Conservation (phyloP, 805 yeast genomes). For the Yarrowia osloensis region DNA sequence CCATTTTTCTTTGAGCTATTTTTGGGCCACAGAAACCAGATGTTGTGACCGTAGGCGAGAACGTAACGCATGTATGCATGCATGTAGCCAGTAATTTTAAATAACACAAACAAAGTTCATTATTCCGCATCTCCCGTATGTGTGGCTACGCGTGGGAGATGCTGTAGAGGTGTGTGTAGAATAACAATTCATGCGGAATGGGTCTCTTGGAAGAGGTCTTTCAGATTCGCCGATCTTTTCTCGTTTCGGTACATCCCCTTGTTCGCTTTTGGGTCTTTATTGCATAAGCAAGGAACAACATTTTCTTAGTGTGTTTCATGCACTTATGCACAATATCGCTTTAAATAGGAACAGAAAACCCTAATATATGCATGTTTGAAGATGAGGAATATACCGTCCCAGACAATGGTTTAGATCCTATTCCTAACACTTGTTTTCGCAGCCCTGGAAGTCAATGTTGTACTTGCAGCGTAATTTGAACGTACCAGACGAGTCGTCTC, state of each 20-base stretch:
- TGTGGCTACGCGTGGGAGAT: no score
- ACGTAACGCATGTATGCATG: not conserved
- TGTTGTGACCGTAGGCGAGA: slow-evolving; percentile 6
- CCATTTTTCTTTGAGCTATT: not conserved
- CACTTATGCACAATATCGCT: slow-evolving; percentile 7
- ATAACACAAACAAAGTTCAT: not conserved
- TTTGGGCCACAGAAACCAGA: not conserved
- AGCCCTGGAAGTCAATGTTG: not conserved
- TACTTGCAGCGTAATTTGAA: not conserved
- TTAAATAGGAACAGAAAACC: not conserved
- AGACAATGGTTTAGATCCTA: not conserved
- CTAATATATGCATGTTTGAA: not conserved
- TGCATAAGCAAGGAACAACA: not conserved
- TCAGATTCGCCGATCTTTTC: not conserved
- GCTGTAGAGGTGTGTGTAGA: no score
- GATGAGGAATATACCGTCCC: not conserved
- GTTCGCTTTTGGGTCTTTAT: not conserved
- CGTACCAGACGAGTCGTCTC: not conserved
- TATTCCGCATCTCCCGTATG: not conserved
- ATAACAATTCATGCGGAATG: no score
- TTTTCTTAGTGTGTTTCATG: not conserved
- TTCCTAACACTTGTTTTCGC: not conserved
- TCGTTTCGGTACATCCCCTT: no score
- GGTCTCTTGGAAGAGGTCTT: no score
- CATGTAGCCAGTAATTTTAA: not conserved